Base-by-base conservation (phyloP, 2,329 filamentous ascomycete species). In the Claviceps purpurea region DNA sequence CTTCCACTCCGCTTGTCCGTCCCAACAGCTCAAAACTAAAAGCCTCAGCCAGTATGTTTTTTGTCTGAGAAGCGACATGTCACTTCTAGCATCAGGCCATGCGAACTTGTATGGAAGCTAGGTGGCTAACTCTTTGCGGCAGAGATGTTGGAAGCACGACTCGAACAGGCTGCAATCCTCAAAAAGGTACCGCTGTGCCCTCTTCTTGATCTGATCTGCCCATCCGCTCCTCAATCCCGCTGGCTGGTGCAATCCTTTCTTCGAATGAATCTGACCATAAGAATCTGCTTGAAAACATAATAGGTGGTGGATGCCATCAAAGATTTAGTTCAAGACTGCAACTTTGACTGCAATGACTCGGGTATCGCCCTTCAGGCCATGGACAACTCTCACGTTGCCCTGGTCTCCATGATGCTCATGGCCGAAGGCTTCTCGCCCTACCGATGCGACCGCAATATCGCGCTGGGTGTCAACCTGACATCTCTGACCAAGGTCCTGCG, bases 271-370 rank as follows among this genome's bases (percentile, higher is more conserved):
- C 46, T 52, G 40, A 45, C 43, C 47, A 40, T 2, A 47, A 26
- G 13, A 34, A 7, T 39, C 18, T 47, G 11, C 45, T 10, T 38
- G 2, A n/a, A n/a, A 48, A 10, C 10, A 48, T 16, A 4, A n/a
- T 60, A 95, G 89, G 88, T 97, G 57, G 90, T 98, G 64, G 94
- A 98, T 69, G 89, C 94, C 62, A 96, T 98, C 83, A 97, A 96
- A 74, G 93, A 98, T 65, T 83, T 98, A 50, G 93, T 98, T 51
- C 93, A 97, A 73, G 93, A 98, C 75, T 98, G 93, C 84, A 98
- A 98, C 75, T 98, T 98, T 75, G 93, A 98, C 79, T 98, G 94
- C 85, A 98, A 97, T 85, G 94, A 98, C 78, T 91, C 89, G 52
- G 93, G 93, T 57, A 93, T 98, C 65, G 90, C 91, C 50, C 87